Evolutionary conservation across 805 yeast species (phyloP), one percentile per base, ranked within the genome.

Genomic region (Saccharomycopsis sp.): DNA sequence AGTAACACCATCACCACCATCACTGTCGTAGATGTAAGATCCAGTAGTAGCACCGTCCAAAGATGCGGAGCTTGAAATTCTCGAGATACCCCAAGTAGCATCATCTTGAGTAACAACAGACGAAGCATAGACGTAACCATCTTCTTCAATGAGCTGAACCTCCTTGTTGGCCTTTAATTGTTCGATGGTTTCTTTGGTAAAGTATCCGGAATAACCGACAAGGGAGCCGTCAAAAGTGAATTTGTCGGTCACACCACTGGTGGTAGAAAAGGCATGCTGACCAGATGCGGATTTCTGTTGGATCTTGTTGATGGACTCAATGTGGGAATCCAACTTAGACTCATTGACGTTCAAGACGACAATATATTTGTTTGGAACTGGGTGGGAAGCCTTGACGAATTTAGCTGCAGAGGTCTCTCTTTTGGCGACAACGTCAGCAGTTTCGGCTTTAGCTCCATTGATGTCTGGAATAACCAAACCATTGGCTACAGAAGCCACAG

Each of bases 171-270:
- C 74, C 64, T 92, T 83, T 65, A 93, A 83, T 66, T 84, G 75
- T 57, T 88, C 88, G 58, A 92, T 74, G 58, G 90, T 84, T 56
- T 81, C 82, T 54, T 84, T 85, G 64, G 87, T 79, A 78, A 94
- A 89, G 72, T 77, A 79, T 60, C 97, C 98, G 55, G 92, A 76
- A 77, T 91, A 93, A 64, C 98, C 98, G 62, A 75, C 75, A 69
- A 89, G 72, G 1, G 35, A 20, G 22, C 35, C 54, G 7, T 44
- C 29, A 50, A 72, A 76, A 61, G 76, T 83, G 63, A 90, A 77
- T 5, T 3, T 19, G 22, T n/a, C 19, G 22, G 49, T 19, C 3
- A 44, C 49, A 17, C 49, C 49, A 17, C 49, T 23, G 42, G 53
- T 44, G 29, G 56, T 56, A 35, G 56, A 55, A 49, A 47, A 41